Evolutionary conservation across 1,284 basidiomycete genomes (phyloP).

Genomic region (Abortiporus biennis): DNA sequence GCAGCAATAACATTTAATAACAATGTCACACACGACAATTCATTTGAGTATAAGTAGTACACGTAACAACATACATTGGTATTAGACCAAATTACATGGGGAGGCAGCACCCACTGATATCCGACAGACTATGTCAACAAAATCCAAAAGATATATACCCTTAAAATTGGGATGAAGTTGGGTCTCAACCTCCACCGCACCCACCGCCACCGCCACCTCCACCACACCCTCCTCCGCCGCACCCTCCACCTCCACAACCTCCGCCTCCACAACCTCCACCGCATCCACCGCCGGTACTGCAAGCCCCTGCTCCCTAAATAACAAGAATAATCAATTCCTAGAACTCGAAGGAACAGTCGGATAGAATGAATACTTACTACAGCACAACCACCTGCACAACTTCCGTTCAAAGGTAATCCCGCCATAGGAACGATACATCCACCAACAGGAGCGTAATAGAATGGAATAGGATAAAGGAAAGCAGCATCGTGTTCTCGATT

Average conservation of each 20-base stretch:
- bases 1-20: too few species aligned
- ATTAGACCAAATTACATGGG: too few species aligned
- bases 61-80: too few species aligned
- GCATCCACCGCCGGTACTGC: constrained; percentile 2
- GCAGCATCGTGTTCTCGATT: constrained; percentile 9
- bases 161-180: too few species aligned
- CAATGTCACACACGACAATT: too few species aligned
- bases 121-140: too few species aligned
- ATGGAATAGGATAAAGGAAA: constrained; percentile 15
- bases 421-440: neutral
- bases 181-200: too few species aligned
- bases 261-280: constrained; percentile 1
- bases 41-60: too few species aligned
- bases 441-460: constrained; percentile 7
- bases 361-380: constrained; percentile 3
- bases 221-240: constrained; percentile 4
- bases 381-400: constrained; percentile 4
- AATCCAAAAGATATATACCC: too few species aligned
- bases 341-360: neutral
- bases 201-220: constrained; percentile 4
- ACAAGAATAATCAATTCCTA: neutral
- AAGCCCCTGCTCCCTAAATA: constrained; percentile 1
- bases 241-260: constrained; percentile 6
- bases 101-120: too few species aligned
- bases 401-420: neutral